A percentile compares a stretch with the other conserved stretches of the same genome.
Evolutionary conservation across 148 eudicot genomes (phyloP).

Genomic region (Cornus suecica): DNA sequence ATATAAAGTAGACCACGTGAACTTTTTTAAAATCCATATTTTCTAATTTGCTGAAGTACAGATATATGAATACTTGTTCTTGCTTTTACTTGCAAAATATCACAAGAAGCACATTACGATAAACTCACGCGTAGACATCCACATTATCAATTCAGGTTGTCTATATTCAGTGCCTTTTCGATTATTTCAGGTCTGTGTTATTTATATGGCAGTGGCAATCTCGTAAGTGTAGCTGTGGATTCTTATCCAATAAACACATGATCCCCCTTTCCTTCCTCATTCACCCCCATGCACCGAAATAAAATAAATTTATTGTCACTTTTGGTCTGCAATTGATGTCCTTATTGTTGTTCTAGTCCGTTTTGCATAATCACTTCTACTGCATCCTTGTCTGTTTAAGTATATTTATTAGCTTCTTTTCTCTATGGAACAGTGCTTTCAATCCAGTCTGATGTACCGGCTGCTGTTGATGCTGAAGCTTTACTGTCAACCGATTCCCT

Average conservation of each 20-base stretch:
- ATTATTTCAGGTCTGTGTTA: not conserved
- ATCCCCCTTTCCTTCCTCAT: not conserved
- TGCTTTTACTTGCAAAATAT: not conserved
- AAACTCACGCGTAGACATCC: not conserved
- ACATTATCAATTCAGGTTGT: not conserved
- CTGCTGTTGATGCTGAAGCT: slow-evolving; percentile 21
- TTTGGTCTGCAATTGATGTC: not conserved
- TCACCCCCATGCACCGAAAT: not conserved
- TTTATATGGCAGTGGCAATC: not conserved
- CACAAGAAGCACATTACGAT: not conserved
- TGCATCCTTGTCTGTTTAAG: not conserved
- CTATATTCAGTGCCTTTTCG: not conserved
- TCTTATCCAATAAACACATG: not conserved
- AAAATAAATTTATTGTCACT: not conserved
- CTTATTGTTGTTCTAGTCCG: not conserved
- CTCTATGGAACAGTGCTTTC: slow-evolving; percentile 25
- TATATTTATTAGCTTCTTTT: slow-evolving; percentile 2
- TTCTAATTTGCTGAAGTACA: not conserved
- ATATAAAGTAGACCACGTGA: not conserved
- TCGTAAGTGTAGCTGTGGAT: not conserved
- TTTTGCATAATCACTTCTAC: not conserved
- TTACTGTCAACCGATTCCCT: slow-evolving; percentile 6
- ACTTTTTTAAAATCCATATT: not conserved
- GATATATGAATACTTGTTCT: not conserved
- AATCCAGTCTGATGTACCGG: slow-evolving; percentile 22